phyloP scores from a whole-genome alignment of 2,329 filamentous ascomycete genomes.

The Botrytis paeoniae region DNA sequence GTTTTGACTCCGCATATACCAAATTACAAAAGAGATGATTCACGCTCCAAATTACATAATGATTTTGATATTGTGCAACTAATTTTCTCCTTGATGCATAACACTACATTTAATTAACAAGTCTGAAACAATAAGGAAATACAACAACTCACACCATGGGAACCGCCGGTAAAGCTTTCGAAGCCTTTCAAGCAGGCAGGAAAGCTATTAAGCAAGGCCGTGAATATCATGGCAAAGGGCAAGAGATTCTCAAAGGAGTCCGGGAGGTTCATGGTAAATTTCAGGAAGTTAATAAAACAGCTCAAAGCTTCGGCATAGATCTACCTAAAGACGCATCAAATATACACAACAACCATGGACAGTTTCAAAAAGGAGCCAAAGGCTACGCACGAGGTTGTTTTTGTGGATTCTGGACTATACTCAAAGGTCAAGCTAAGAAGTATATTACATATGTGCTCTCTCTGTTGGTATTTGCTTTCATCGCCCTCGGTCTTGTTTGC shows the following conservation, averaged over 20 bases:
- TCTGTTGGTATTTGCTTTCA: background rate
- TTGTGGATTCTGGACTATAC: background rate
- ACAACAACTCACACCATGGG: background rate
- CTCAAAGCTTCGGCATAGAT: background rate
- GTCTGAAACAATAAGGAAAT: background rate
- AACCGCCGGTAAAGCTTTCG: background rate
- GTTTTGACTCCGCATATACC: background rate
- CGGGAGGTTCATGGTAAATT: background rate
- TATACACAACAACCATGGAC: background rate
- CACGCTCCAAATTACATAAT: background rate
- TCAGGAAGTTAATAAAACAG: background rate
- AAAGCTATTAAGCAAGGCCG: background rate
- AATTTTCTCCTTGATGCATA: background rate
- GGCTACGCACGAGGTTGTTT: constrained; percentile 2
- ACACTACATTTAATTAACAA: background rate
- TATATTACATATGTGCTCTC: constrained; percentile 2
- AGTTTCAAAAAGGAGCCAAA: background rate
- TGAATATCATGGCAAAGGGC: background rate
- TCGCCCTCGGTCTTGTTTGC: background rate
- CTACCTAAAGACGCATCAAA: background rate
- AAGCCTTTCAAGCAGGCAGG: background rate
- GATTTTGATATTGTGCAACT: background rate
- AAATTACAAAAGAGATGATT: background rate
- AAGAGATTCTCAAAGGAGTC: background rate
- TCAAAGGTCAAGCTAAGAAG: constrained; percentile 2